Percentiles rank a stretch among this genome's conserved stretches.
Evolutionary conservation across 129 eudicot genomes (phyloP).

Genomic region (Pseudognaphalium luteoalbum): DNA sequence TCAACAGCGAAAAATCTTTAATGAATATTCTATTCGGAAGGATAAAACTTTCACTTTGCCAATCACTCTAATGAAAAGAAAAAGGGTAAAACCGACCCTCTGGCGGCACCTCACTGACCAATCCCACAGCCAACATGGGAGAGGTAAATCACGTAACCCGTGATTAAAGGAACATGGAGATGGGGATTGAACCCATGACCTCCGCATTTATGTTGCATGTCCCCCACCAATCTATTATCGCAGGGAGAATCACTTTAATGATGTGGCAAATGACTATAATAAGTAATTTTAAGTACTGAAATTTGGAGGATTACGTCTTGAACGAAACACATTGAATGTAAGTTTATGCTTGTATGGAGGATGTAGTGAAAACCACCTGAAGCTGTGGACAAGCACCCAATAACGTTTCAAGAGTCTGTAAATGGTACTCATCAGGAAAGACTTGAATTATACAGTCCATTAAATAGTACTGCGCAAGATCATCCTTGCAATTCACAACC

Average conservation of each 20-base stretch:
- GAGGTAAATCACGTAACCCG: too few relatives aligned
- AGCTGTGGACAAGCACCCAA: conserved; percentile 98
- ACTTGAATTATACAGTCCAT: conserved; percentile 99
- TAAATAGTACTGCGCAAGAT: conserved; percentile 86
- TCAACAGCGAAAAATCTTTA: not conserved
- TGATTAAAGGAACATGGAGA: too few relatives aligned
- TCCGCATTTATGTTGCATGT: too few relatives aligned
- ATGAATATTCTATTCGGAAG: not conserved
- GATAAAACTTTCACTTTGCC: not conserved
- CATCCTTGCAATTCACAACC: conserved; percentile 99
- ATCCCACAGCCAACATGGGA: too few relatives aligned
- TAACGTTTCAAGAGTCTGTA: conserved; percentile 89
- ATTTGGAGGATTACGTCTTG: conserved; percentile 13
- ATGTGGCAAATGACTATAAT: not conserved
- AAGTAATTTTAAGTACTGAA: conserved; percentile 8
- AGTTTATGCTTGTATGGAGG: not conserved
- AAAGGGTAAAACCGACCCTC: too few relatives aligned
- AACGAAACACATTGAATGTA: conserved; percentile 1
- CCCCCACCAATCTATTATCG: too few relatives aligned
- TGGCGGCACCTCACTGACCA: too few relatives aligned
- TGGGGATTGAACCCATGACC: too few relatives aligned
- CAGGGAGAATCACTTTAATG: not conserved
- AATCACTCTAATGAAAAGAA: not conserved
- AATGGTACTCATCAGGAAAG: conserved; percentile 93
- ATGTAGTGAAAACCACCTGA: conserved; percentile 56